These are phyloP conservation scores for Quercus aquifolioides DNA, from an alignment of 306 rosid genomes.

Conservation along the genomic window DNA sequence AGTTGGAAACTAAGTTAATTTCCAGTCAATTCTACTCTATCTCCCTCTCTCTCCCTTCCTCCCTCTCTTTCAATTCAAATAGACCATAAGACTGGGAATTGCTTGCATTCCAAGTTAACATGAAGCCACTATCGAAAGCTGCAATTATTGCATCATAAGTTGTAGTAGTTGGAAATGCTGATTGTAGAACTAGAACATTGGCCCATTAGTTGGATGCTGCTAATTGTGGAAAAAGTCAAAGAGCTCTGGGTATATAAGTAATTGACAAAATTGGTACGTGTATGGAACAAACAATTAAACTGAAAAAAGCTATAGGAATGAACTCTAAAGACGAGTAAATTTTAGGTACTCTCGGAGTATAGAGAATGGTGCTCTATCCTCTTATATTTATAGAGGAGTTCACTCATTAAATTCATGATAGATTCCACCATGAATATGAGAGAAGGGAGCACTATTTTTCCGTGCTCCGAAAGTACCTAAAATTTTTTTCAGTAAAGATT, in stretches of 20 bases:
- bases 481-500: no score
- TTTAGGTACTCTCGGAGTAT: accelerated
- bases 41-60: accelerated
- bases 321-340: no score
- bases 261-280: no score
- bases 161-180: conserved; percentile 3
- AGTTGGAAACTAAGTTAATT: no score
- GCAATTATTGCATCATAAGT: conserved; percentile 19
- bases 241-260: no score
- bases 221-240: no score
- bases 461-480: accelerated
- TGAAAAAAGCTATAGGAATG: no score
- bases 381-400: accelerated
- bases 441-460: accelerated
- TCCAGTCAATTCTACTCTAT: accelerated
- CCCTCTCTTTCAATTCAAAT: no score
- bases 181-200: conserved; percentile 22
- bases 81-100: background rate
- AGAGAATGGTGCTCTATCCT: accelerated
- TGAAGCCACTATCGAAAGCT: conserved; percentile 39
- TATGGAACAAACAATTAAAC: no score
- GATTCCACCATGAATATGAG: accelerated
- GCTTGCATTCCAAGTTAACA: conserved; percentile 39
- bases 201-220: no score
- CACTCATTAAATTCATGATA: no score